Conservation (phyloP, 1,284 basidiomycete genomes). For the Trametes hirsuta region DNA sequence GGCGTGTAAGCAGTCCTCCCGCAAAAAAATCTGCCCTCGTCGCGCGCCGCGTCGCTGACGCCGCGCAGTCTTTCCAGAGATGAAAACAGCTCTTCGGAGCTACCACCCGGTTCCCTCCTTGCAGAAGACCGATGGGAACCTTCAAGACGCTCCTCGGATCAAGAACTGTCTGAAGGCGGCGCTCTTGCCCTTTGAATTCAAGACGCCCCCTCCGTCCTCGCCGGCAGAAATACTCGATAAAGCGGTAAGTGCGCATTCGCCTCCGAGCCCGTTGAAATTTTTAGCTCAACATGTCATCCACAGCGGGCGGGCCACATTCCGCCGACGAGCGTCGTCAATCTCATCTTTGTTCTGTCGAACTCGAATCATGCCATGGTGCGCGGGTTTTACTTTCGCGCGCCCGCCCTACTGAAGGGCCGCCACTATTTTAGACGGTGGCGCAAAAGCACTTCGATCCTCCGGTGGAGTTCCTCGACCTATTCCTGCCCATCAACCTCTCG, state of each 20-base stretch:
- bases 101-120: slow-evolving; percentile 84
- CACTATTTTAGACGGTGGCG: slow-evolving; percentile 58
- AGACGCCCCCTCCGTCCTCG: slow-evolving; percentile 64
- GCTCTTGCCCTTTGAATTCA: slow-evolving; percentile 73
- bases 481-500: slow-evolving; percentile 72
- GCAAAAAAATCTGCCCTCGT: background rate
- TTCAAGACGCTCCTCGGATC: slow-evolving; percentile 84
- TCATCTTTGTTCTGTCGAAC: slow-evolving; percentile 72
- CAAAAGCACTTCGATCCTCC: slow-evolving; percentile 73
- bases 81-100: slow-evolving; percentile 80
- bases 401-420: slow-evolving; percentile 13
- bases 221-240: slow-evolving; percentile 71
- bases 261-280: background rate
- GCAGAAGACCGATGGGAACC: slow-evolving; percentile 75
- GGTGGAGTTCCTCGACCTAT: slow-evolving; percentile 81
- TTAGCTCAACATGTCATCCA: slow-evolving; percentile 2
- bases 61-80: slow-evolving; percentile 69
- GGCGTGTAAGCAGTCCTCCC: slow-evolving; percentile 62
- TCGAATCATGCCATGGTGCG: slow-evolving; percentile 36
- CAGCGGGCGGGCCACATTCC: slow-evolving; percentile 64
- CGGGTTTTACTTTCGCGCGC: background rate
- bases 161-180: slow-evolving; percentile 79
- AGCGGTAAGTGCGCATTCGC: slow-evolving; percentile 47
- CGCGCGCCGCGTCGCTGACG: slow-evolving; percentile 7
- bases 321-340: slow-evolving; percentile 80